Percentiles rank a stretch among this genome's conserved stretches.
Conservation (phyloP, 805 yeast genomes). For the Grigorovia yakushimaensis region DNA sequence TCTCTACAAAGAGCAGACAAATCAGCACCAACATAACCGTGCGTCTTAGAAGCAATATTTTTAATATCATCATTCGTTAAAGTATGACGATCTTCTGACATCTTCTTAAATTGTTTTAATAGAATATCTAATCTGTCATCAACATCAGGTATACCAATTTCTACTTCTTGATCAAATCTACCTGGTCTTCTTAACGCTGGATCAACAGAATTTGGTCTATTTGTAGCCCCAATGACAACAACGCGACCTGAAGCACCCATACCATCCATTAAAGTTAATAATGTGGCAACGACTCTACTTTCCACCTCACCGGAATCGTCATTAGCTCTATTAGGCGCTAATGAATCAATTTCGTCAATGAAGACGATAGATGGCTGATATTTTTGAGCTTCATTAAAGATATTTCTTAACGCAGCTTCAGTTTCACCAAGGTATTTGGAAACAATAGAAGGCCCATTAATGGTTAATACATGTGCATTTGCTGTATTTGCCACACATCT, state of each 20-base stretch:
- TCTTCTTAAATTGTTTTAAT: constrained; percentile 43
- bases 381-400: constrained; percentile 74
- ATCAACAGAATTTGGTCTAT: constrained; percentile 59
- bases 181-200: constrained; percentile 78
- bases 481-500: constrained; percentile 71
- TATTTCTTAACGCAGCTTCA: constrained; percentile 70
- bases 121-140: constrained; percentile 71
- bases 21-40: constrained; percentile 98
- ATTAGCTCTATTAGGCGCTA: constrained; percentile 73
- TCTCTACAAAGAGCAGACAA: constrained; percentile 80
- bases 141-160: constrained; percentile 85
- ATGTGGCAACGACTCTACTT: constrained; percentile 79
- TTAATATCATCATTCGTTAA: constrained; percentile 47
- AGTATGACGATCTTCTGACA: constrained; percentile 36
- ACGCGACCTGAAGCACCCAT: constrained; percentile 55
- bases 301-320: constrained; percentile 91
- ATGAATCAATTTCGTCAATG: constrained; percentile 88
- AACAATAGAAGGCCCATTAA: constrained; percentile 86
- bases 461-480: constrained; percentile 73
- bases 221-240: constrained; percentile 66
- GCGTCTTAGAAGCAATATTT: constrained; percentile 67
- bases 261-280: constrained; percentile 74
- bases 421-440: constrained; percentile 93
- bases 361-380: constrained; percentile 84
- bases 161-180: constrained; percentile 81